Base-by-base conservation (phyloP, 805 yeast genomes). In the Myxozyma geophila region DNA sequence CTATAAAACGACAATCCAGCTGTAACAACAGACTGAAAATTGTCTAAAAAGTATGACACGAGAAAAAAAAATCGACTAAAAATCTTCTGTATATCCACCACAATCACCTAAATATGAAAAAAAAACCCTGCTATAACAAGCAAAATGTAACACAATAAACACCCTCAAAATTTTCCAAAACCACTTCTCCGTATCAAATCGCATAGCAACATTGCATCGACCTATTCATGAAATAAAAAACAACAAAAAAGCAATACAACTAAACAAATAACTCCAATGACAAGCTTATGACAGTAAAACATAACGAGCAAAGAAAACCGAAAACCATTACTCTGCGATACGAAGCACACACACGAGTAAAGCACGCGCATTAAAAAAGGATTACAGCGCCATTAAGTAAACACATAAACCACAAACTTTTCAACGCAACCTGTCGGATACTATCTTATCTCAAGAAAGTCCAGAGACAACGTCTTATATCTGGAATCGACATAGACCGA, bases 401-500 rank as follows among this genome's bases (percentile, higher is more conserved):
- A 28, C 28, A 28, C 28, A 28, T 28, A 28, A 5, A 28, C 28
- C 28, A 28, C 28, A 28, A 28, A 28, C 28, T 28, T 28, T 28
- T 28, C 28, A 28, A 28, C 28, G 28, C 28, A 28, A 28, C 28
- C 28, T 28, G 28, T 28, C 28, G 28, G 28, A 28, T 28, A 28
- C 28, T 28, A 28, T 28, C 28, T 28, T 28, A 28, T 28, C 28
- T 28, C 28, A 5, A 28, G 28, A 28, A 28, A 28, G 28, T 28
- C 28, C 28, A 28, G 28, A 28, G 28, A 28, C 5, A 2, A 28
- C 21, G 2, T 8, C 17, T 47, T 55, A 65, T 2, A 62, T 48
- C 47, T 66, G 59, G 41, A 55, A 56, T 9, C 67, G 60, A 48
- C 69, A 66, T 12, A 62, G 39, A n/a, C 69, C 69, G 12, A 66